A percentile compares a stretch with the other conserved stretches of the same genome.
Conservation (phyloP, 768 basidiomycete genomes). For the Cystobasidium ongulense region DNA sequence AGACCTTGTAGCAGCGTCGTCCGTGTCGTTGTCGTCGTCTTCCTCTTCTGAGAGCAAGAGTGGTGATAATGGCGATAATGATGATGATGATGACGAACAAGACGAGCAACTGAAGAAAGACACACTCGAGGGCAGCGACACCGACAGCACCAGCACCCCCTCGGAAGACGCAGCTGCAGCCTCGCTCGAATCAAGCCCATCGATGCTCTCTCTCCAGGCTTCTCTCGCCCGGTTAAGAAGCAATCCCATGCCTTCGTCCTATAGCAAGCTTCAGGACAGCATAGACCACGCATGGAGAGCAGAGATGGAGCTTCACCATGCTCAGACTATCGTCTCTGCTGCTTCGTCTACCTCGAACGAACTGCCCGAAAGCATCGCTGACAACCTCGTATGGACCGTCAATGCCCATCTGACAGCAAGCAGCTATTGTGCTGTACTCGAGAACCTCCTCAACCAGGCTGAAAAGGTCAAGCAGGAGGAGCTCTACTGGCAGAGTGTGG, state of each 20-base stretch:
- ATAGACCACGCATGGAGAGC: not conserved
- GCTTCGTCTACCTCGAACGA: not conserved
- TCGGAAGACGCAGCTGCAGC: not conserved
- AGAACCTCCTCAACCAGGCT: constrained; percentile 17
- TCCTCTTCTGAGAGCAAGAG: not conserved
- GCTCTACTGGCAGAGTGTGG: constrained; percentile 31
- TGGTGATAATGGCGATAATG: not conserved
- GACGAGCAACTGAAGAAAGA: not conserved
- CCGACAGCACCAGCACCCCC: not conserved
- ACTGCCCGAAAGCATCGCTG: not conserved
- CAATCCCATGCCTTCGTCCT: not conserved
- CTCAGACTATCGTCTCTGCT: not conserved
- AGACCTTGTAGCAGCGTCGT: not conserved
- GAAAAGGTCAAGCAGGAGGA: not conserved
- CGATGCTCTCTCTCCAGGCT: not conserved
- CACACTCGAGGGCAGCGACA: not conserved
- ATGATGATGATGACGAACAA: too few species aligned
- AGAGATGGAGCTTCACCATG: not conserved
- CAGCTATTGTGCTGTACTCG: not conserved
- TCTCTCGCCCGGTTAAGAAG: not conserved
- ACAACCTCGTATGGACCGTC: constrained; percentile 16
- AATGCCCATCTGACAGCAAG: not conserved
- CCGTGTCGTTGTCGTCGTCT: not conserved
- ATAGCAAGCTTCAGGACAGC: not conserved
- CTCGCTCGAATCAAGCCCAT: not conserved